phyloP scores from a whole-genome alignment of 1,284 basidiomycete genomes.

The Prillingera fragicola region DNA sequence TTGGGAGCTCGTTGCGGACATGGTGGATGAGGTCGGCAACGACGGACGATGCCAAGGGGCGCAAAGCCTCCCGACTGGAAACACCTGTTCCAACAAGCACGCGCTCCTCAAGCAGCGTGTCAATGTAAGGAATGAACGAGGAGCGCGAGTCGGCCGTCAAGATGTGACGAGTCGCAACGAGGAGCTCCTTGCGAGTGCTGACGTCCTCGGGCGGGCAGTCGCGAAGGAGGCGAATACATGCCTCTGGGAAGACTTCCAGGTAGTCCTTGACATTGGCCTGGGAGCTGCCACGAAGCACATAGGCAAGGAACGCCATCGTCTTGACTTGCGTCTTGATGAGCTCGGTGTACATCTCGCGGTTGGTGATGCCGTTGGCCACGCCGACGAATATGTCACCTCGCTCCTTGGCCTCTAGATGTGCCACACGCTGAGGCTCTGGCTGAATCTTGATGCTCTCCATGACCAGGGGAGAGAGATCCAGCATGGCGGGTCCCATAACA shows the following conservation, averaged over 20 bases:
- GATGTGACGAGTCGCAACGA: constrained; percentile 89
- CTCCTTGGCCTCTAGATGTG: constrained; percentile 72
- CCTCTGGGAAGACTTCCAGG: constrained; percentile 73
- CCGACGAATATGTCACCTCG: constrained; percentile 78
- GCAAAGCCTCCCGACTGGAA: constrained; percentile 72
- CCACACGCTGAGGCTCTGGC: constrained; percentile 79
- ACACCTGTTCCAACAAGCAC: constrained; percentile 82
- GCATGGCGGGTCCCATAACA: constrained; percentile 62
- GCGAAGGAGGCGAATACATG: constrained; percentile 79
- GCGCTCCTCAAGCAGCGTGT: constrained; percentile 84
- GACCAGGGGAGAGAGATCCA: constrained; percentile 67
- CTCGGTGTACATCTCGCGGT: constrained; percentile 74
- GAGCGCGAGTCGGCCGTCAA: constrained; percentile 74
- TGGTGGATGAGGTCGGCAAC: constrained; percentile 93
- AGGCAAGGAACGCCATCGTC: constrained; percentile 91
- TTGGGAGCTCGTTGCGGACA: constrained; percentile 73
- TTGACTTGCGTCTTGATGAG: constrained; percentile 92
- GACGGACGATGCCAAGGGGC: constrained; percentile 77
- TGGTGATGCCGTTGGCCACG: constrained; percentile 68
- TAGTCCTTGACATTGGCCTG: constrained; percentile 69
- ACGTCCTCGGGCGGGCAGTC: constrained; percentile 88
- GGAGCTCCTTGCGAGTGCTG: constrained; percentile 81
- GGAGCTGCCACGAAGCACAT: constrained; percentile 69
- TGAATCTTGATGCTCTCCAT: constrained; percentile 69
- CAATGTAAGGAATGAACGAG: constrained; percentile 76